Conservation (phyloP, 1,139 yeast species). For the Lodderomyces oxycetoniae region DNA sequence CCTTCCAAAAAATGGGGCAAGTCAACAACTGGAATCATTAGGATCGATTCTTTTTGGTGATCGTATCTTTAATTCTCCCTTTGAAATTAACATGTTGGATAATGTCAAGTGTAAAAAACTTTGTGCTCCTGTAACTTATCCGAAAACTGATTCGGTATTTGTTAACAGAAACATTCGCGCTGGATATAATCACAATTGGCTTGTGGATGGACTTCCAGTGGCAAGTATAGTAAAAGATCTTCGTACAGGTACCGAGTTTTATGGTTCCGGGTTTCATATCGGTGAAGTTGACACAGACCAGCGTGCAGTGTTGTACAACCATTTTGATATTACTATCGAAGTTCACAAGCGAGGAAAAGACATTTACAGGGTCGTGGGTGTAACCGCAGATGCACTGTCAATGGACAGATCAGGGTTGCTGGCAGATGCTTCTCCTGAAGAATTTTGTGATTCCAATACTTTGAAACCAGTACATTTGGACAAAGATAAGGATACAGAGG, state of each 20-base stretch:
- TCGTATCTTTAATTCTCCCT: conserved; percentile 90
- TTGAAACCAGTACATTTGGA: conserved; percentile 29
- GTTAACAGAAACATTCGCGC: conserved; percentile 74
- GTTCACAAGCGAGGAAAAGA: conserved; percentile 73
- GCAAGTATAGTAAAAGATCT: conserved; percentile 57
- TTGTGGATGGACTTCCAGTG: conserved; percentile 92
- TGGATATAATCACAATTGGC: conserved; percentile 87
- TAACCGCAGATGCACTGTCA: conserved; percentile 67
- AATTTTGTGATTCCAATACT: conserved; percentile 12
- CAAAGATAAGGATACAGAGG: conserved; percentile 28
- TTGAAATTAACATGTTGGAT: conserved; percentile 71
- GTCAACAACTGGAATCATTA: conserved; percentile 79
- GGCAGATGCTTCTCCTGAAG: conserved; percentile 31
- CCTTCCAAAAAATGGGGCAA: conserved; percentile 61
- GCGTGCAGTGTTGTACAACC: conserved; percentile 64
- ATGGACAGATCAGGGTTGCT: conserved; percentile 38
- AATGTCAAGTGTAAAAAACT: conserved; percentile 60
- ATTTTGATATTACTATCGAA: conserved; percentile 72
- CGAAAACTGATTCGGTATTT: conserved; percentile 63
- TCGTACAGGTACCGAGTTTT: conserved; percentile 57
- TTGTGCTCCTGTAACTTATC: conserved; percentile 59
- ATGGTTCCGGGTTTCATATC: conserved; percentile 77
- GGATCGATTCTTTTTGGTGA: conserved; percentile 96
- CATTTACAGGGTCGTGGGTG: conserved; percentile 82
- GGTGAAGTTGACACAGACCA: conserved; percentile 56